These are phyloP conservation scores for Copromyces sp. DNA, from an alignment of 495 filamentous ascomycete genomes.

Conservation along the genomic window DNA sequence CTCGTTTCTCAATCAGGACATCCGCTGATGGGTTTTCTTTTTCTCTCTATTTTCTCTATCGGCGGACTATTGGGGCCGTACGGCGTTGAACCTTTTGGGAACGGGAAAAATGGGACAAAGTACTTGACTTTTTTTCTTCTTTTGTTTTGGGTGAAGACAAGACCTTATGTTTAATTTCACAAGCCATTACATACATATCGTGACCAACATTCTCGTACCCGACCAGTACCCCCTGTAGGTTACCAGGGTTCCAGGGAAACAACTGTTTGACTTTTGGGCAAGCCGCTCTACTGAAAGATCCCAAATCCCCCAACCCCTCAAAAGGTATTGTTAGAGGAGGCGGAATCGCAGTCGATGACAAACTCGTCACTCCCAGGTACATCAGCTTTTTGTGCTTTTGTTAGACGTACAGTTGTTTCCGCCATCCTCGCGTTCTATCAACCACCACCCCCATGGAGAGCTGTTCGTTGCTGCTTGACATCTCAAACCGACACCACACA, in stretches of 20 bases:
- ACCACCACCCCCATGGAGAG: too few species aligned
- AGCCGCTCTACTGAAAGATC: too few species aligned
- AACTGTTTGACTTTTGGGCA: neutral
- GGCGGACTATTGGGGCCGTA: neutral
- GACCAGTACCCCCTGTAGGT: neutral
- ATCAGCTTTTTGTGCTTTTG: too few species aligned
- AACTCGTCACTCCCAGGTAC: too few species aligned
- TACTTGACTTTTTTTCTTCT: neutral
- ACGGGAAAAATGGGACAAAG: neutral
- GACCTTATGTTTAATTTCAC: neutral
- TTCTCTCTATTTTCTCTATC: neutral
- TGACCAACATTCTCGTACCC: neutral
- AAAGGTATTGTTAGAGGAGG: too few species aligned
- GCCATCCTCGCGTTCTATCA: too few species aligned
- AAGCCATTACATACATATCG: neutral
- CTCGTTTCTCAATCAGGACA: neutral
- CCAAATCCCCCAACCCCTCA: too few species aligned
- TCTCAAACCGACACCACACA: too few species aligned
- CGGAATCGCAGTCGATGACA: too few species aligned
- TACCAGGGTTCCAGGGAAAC: neutral
- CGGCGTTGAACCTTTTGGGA: neutral
- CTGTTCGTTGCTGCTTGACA: too few species aligned
- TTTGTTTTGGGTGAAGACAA: neutral
- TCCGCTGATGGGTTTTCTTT: neutral
- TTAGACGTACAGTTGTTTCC: too few species aligned